phyloP scores from a whole-genome alignment of 148 eudicot species.

The Rhododendron vialii region DNA sequence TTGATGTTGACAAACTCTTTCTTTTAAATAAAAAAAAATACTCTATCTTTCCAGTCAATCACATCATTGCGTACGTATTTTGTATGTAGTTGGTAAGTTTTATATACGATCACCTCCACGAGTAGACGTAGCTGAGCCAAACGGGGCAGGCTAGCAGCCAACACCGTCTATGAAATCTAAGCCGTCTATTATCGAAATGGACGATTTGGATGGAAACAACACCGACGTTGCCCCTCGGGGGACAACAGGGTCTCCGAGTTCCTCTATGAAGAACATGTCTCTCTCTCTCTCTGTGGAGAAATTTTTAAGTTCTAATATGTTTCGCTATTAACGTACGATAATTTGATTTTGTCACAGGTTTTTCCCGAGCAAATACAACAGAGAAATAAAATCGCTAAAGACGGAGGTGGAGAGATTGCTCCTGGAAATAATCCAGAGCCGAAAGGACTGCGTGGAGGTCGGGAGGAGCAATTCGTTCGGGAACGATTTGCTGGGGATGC shows the following conservation, averaged over 20 bases:
- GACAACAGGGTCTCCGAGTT: too few relatives aligned
- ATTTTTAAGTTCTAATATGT: neutral
- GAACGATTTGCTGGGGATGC: constrained; percentile 69
- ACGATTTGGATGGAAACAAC: too few relatives aligned
- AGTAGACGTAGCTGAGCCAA: too few relatives aligned
- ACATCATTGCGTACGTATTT: neutral
- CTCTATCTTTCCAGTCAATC: neutral
- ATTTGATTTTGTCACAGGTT: constrained; percentile 31
- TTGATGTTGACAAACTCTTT: neutral
- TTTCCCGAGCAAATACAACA: constrained; percentile 90
- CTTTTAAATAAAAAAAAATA: neutral
- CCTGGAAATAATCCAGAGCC: constrained; percentile 75
- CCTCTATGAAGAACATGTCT: too few relatives aligned
- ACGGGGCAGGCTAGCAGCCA: too few relatives aligned
- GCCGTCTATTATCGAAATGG: too few relatives aligned
- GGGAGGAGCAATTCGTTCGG: constrained; percentile 75
- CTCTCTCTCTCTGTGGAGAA: too few relatives aligned
- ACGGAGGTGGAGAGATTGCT: constrained; percentile 64
- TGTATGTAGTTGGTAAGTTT: neutral
- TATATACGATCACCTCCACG: neutral
- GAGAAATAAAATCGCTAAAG: constrained; percentile 71
- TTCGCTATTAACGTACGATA: neutral
- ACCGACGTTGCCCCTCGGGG: too few relatives aligned
- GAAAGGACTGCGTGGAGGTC: constrained; percentile 58
- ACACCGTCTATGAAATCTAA: too few relatives aligned